phyloP scores from a whole-genome alignment of 139 green algal species.

The Cymbomonas tetramitiformis region DNA sequence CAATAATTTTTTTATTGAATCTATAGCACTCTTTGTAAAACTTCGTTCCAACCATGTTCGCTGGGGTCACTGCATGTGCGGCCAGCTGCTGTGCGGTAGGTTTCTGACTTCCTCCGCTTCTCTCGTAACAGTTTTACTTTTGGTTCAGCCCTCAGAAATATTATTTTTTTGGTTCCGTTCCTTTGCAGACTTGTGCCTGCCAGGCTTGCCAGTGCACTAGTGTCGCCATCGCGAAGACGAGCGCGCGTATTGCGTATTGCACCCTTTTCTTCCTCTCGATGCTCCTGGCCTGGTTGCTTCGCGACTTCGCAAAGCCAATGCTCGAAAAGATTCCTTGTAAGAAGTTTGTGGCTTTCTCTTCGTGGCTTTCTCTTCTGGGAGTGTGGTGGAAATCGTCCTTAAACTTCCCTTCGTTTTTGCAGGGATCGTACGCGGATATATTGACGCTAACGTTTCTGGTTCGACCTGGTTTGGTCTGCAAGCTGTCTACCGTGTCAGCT shows the following conservation, averaged over 20 bases:
- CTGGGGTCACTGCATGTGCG: no score
- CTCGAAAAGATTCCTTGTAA: conserved; percentile 79
- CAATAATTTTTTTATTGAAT: no score
- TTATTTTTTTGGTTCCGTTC: no score
- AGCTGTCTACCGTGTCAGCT: conserved; percentile 81
- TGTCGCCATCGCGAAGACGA: neutral
- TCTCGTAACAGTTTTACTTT: no score
- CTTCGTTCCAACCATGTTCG: no score
- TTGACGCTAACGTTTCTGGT: neutral
- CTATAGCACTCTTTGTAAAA: no score
- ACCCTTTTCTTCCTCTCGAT: conserved; percentile 77
- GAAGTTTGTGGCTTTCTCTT: neutral
- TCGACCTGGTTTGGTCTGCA: conserved; percentile 78
- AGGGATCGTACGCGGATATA: neutral
- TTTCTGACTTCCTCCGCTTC: no score
- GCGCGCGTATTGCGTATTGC: conserved; percentile 38
- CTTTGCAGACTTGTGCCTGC: no score
- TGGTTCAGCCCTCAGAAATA: no score
- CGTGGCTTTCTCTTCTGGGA: neutral
- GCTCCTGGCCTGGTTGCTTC: conserved; percentile 64
- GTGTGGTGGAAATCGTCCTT: no score
- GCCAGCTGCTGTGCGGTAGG: no score
- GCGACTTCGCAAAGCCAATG: conserved; percentile 82
- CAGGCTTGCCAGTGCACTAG: no score
- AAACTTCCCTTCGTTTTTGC: neutral